Conservation (phyloP, 2,329 filamentous ascomycete genomes). For the Pyrenophora tritici-repentis region DNA sequence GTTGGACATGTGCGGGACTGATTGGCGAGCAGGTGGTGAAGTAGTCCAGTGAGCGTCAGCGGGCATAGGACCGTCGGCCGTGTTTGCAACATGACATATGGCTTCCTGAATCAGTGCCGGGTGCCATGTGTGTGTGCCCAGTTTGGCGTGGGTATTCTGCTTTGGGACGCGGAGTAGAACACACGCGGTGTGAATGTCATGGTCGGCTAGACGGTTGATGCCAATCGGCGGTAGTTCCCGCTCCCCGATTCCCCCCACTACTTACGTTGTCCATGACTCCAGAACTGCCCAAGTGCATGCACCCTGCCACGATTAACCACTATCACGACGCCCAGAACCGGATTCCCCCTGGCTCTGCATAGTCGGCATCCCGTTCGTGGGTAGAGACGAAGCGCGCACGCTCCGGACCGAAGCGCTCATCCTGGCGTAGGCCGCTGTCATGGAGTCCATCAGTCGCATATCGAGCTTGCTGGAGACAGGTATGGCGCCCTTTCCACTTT, state of each 20-base stretch:
- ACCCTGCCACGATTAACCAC: constrained; percentile 31
- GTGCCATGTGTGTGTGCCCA: constrained; percentile 13
- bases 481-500: constrained; percentile 49
- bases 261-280: constrained; percentile 11
- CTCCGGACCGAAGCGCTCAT: constrained; percentile 22
- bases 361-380: constrained; percentile 25
- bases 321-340: constrained; percentile 23
- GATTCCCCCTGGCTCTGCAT: constrained; percentile 30
- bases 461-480: constrained; percentile 93
- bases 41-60: constrained; percentile 55
- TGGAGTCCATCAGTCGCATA: constrained; percentile 97
- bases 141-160: constrained; percentile 9
- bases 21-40: constrained; percentile 66
- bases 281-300: constrained; percentile 20
- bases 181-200: background rate
- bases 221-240: constrained; percentile 15
- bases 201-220: background rate
- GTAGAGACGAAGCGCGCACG: constrained; percentile 13
- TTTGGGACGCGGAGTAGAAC: constrained; percentile 5
- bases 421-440: constrained; percentile 48
- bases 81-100: constrained; percentile 19
- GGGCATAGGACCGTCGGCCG: constrained; percentile 47
- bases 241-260: constrained; percentile 15
- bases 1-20: constrained; percentile 59
- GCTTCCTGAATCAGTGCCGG: constrained; percentile 1